These are phyloP conservation scores for Aphanomyces euteiches DNA, from an alignment of 352 stramenopile species.

Conservation along the genomic window DNA sequence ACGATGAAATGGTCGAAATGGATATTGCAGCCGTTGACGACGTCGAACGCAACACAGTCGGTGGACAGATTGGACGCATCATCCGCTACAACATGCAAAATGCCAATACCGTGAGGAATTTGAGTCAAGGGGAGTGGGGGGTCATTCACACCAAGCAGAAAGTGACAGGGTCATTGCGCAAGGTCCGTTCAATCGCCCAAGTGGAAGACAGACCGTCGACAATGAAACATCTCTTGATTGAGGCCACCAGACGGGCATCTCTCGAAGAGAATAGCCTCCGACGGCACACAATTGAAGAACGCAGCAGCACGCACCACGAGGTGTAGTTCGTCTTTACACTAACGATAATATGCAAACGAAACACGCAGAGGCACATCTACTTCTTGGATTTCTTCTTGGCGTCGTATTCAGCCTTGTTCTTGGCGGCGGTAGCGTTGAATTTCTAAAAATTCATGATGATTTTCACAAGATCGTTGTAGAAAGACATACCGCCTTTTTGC, in stretches of 20 bases:
- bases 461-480: background rate
- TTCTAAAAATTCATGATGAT: constrained; percentile 10
- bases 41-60: background rate
- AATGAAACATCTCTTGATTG: constrained; percentile 1
- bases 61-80: constrained; percentile 15
- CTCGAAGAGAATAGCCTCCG: background rate
- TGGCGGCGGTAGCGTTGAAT: constrained; percentile 23
- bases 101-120: constrained; percentile 14
- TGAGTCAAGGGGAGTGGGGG: constrained; percentile 15
- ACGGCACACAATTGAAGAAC: background rate
- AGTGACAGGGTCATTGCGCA: background rate
- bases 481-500: constrained; percentile 15
- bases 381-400: constrained; percentile 29
- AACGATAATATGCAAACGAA: background rate
- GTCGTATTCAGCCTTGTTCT: constrained; percentile 25
- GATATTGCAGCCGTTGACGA: background rate
- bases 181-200: too few relatives aligned
- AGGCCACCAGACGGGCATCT: background rate
- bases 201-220: background rate
- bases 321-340: background rate
- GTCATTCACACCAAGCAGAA: constrained; percentile 12
- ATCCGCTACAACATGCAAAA: constrained; percentile 21
- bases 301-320: background rate
- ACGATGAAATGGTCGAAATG: background rate
- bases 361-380: constrained; percentile 15